phyloP scores from a whole-genome alignment of 495 filamentous ascomycete species.

The Neurospora sp. region DNA sequence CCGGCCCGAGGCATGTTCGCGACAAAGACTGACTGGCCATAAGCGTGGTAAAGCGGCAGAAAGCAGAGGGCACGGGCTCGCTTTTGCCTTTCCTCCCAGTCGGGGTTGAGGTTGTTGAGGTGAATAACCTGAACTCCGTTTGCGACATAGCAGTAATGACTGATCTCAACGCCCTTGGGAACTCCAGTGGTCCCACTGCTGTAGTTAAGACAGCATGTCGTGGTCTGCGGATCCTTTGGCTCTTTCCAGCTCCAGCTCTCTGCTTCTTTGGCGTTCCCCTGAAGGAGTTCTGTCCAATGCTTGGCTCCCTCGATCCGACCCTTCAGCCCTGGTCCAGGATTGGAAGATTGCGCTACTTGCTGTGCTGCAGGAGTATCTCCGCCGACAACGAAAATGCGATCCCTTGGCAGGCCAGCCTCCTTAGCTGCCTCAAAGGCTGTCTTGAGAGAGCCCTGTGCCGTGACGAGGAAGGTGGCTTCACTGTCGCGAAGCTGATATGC shows the following conservation, averaged over 20 bases:
- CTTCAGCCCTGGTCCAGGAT: constrained; percentile 24
- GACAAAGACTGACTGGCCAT: constrained; percentile 40
- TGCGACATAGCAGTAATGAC: constrained; percentile 61
- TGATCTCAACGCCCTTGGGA: constrained; percentile 75
- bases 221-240: constrained; percentile 21
- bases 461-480: constrained; percentile 53
- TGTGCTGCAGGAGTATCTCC: constrained; percentile 16
- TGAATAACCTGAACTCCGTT: constrained; percentile 49
- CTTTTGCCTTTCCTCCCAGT: constrained; percentile 24
- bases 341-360: constrained; percentile 27
- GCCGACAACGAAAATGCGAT: constrained; percentile 40
- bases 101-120: constrained; percentile 34
- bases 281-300: constrained; percentile 34
- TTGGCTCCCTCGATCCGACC: constrained; percentile 26
- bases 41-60: constrained; percentile 68
- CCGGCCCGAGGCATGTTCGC: constrained; percentile 24
- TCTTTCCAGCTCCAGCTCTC: constrained; percentile 35
- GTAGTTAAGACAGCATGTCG: constrained; percentile 54
- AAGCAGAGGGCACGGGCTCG: constrained; percentile 35
- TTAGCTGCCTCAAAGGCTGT: constrained; percentile 58
- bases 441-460: constrained; percentile 44
- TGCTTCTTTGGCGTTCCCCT: constrained; percentile 29
- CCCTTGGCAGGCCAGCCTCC: constrained; percentile 49
- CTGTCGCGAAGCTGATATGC: constrained; percentile 66
- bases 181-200: constrained; percentile 71